Evolutionary conservation across 2,329 filamentous ascomycete genomes (phyloP), one percentile per base, ranked within the genome.

Genomic region (Talaromyces sp.): DNA sequence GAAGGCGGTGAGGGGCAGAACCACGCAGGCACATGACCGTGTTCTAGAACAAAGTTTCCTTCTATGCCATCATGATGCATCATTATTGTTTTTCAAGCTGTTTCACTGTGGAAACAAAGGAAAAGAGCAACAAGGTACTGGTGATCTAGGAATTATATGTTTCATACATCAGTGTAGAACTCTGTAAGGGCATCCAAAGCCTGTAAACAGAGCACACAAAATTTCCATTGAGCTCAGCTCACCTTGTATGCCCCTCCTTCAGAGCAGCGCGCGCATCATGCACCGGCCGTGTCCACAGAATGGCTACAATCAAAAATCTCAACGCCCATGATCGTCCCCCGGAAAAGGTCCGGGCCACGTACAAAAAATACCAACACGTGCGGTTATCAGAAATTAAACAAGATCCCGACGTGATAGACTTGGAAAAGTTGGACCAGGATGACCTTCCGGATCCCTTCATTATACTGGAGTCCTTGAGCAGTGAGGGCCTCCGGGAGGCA

Each of bases 241-340:
- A 47, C n/a, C 18, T 47, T 47, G 44, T 8, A 27, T 47, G 18
- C 44, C 44, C 44, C 44, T 47, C 44, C 6, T 23, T 47, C 33
- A 9, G 18, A 47, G 18, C 44, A 47, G 44, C 18, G 10, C 18
- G 44, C 44, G 23, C 56, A 61, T 47, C 42, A 57, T 60, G 61
- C 44, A 33, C 52, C 60, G 40, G 55, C 40, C 40, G 28, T 36
- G 33, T 58, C 36, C 52, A 34, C 60, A 56, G 31, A 42, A 74
- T 76, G 74, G 69, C 71, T 42, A 72, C 69, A 40, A 75, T 76
- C 51, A 70, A 73, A 64, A 67, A 67, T 42, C 79, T 93, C 2
- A 89, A 96, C 75, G 88, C 92, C 31, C 86, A 94, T 73, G 87
- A 92, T 74, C 87, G 88, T 68, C 91, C 92, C 1, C 90, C 92